Base-by-base conservation (phyloP, 371 early-diverging fungal genomes). In the Rhizopus sp. region DNA sequence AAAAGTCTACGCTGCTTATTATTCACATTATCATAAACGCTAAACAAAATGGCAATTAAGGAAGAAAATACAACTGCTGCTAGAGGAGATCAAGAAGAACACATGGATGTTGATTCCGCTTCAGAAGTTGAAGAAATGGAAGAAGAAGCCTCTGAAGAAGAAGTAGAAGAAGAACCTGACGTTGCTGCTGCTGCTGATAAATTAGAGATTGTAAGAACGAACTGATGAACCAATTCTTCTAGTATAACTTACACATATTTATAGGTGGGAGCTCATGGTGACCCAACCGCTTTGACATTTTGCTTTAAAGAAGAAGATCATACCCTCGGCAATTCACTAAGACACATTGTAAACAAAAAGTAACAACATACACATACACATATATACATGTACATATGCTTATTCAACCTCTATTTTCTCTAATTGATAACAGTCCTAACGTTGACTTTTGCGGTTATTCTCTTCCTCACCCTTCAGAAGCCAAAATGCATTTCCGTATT, bases 401-500 rank as follows among this genome's bases (percentile, higher is more conserved):
- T 23, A 23, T 23, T 23, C 23, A 23, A 1, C 23, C 23, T 23
- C 23, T 23, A 23, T 23, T 23, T 23, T 23, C 23, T 23, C 23
- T 23, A 0, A 23, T 23, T 2, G 23, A 23, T 23, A 23, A 23
- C 23, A 94, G 93, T 67, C 86, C 91, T 8, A 79, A 89, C 32
- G 97, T 99, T 38, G 93, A 92, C 41, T 98, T 97, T 64, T 97
- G 97, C 69, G 99, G 98, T 45, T 99, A 99, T 80, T 93, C 98
- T 29, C 91, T 99, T 55, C 99, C 99, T n/a, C 99, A 99, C 74
- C 99, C 99, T 40, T 96, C 98, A 33, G 99, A 98, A 74, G 86
- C 88, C 59, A 90, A 91, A 66, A 87, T 95, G 59, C 87, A 98
- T 66, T 55, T 99, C 50, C 92, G 98, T 47, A 91, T 99, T 53